phyloP scores from a whole-genome alignment of 805 yeast genomes.

The Scheffersomyces lignosus region DNA sequence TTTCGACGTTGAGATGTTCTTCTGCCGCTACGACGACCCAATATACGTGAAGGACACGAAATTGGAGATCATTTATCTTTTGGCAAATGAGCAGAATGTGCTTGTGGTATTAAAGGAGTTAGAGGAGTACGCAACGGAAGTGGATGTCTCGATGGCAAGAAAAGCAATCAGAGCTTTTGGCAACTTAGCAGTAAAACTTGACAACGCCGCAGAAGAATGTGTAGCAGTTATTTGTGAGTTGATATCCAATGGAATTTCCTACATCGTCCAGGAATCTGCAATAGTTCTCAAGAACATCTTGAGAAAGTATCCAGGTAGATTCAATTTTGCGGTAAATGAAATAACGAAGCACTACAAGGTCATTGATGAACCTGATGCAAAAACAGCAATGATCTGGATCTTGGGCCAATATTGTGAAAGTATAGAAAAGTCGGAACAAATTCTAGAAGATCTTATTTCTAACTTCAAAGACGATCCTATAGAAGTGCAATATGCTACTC shows the following conservation, averaged over 20 bases:
- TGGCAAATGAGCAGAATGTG: conserved; percentile 68
- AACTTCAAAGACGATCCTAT: conserved; percentile 62
- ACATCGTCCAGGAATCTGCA: conserved; percentile 77
- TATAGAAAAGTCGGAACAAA: conserved; percentile 42
- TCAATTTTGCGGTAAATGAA: conserved; percentile 32
- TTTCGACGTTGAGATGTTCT: conserved; percentile 76
- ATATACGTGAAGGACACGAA: conserved; percentile 88
- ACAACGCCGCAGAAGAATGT: conserved; percentile 60
- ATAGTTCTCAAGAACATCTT: conserved; percentile 75
- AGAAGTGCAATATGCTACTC: conserved; percentile 70
- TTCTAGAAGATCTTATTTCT: conserved; percentile 42
- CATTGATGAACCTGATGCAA: conserved; percentile 75
- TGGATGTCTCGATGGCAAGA: conserved; percentile 82
- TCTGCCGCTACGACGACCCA: conserved; percentile 82
- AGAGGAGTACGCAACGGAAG: conserved; percentile 83
- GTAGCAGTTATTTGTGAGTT: conserved; percentile 61
- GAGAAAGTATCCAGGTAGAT: conserved; percentile 68
- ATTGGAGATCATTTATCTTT: conserved; percentile 76
- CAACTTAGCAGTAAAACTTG: conserved; percentile 77
- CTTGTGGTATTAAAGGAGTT: conserved; percentile 67
- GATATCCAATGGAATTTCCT: conserved; percentile 63
- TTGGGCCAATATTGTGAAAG: conserved; percentile 66
- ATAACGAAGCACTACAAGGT: conserved; percentile 36
- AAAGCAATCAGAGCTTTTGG: conserved; percentile 90
- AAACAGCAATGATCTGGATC: conserved; percentile 79